Evolutionary conservation across 1,284 basidiomycete genomes (phyloP), one percentile per base, ranked within the genome.

Genomic region (Microbotryum lychnidis-dioicae): DNA sequence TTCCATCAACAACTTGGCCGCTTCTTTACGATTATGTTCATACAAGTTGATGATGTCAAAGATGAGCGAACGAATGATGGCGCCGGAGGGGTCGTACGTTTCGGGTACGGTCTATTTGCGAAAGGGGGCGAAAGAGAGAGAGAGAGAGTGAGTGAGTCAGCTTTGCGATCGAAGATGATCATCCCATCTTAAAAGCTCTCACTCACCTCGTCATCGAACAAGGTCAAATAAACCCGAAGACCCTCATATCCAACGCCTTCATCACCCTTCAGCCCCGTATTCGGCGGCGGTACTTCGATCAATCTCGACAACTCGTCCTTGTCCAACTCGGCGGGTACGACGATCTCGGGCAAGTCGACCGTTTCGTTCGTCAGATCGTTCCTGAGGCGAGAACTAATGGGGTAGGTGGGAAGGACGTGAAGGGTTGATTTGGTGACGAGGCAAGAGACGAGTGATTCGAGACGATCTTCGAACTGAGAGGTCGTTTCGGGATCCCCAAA

Each of bases 1-100:
- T 69, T 92, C 87, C 47, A 97, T 80, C 3, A 98, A 80, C 14
- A 97, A 77, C 14, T 87, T 81, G 2, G 94, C 91, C 69, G 87
- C 89, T 72, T 98, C 94, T 75, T 96, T 97, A 58, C 94, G 84
- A 75, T 99, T 98, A 53, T 96, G 84, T 75, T 98, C 94, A 73
- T 90, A 98, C 33, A 97, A 87, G 69, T 91, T 85, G 58, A 97
- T 78, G 52, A 88, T 83, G 73, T 97, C 93, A n/a, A 84, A 77
- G 10, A 97, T 75, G 29, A 86, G 80, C 10, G 85, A 82, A 27
- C 87, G 87, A 27, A 45, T 27, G 49, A 63, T 31, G 47, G 62
- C 48, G 31, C 67, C 64, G 23, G 61, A 53, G 46, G 67, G 29
- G 62, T 60, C 54, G 49, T 58, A 55, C 16, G 25, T 14, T 20